Evolutionary conservation across 208 protist species (phyloP).

Genomic region (Angomonas deanei): DNA sequence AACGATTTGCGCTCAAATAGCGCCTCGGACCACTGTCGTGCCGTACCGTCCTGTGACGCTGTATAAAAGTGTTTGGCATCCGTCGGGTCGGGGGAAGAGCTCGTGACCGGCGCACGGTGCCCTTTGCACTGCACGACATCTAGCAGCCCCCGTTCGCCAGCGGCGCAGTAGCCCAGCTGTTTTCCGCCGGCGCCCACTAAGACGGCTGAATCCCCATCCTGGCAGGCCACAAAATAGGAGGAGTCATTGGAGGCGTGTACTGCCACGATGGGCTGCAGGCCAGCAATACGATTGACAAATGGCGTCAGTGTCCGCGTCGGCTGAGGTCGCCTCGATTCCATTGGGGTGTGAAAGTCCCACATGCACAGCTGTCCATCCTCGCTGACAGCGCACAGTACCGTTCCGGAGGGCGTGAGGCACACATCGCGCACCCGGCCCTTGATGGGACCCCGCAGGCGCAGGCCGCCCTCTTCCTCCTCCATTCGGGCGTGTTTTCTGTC

Average conservation of each 20-base stretch:
- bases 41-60: constrained; percentile 61
- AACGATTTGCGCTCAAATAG: constrained; percentile 37
- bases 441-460: constrained; percentile 37
- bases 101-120: constrained; percentile 64
- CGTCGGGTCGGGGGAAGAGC: constrained; percentile 29
- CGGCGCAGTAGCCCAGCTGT: constrained; percentile 65
- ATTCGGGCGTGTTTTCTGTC: background rate
- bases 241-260: constrained; percentile 35
- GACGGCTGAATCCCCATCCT: constrained; percentile 68
- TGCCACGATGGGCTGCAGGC: constrained; percentile 67
- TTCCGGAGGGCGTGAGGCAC: constrained; percentile 37
- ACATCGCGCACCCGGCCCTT: constrained; percentile 56
- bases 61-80: constrained; percentile 46
- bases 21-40: constrained; percentile 47
- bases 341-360: constrained; percentile 57
- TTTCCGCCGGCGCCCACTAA: constrained; percentile 45
- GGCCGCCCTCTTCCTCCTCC: constrained; percentile 1
- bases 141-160: constrained; percentile 63
- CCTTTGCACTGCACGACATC: constrained; percentile 72
- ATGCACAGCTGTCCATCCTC: constrained; percentile 72
- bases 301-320: constrained; percentile 72
- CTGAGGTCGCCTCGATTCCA: constrained; percentile 29
- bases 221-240: constrained; percentile 65
- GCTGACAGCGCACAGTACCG: constrained; percentile 51
- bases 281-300: constrained; percentile 76